Percentiles rank a stretch among this genome's conserved stretches.
These are phyloP conservation scores for Kwoniella europaea DNA, from an alignment of 768 basidiomycete species.

Conservation along the genomic window DNA sequence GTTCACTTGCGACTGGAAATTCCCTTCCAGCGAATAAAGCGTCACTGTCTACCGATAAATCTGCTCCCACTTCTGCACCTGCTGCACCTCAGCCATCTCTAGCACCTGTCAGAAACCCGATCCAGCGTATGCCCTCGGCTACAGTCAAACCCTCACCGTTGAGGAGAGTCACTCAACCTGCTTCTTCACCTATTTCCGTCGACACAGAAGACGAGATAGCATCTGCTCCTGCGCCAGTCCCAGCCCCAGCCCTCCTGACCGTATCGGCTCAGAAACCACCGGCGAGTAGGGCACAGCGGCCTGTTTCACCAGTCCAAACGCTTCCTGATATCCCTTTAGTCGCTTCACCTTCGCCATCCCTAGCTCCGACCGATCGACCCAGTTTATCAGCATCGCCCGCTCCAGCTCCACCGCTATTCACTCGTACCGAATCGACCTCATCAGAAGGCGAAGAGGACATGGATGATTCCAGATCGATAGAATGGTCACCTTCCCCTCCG, in stretches of 20 bases:
- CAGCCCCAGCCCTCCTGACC: neutral
- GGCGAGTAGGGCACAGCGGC: too few species aligned
- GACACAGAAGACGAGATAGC: slow-evolving; percentile 8
- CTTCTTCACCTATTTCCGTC: slow-evolving; percentile 22
- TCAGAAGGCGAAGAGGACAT: slow-evolving; percentile 32
- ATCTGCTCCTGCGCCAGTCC: neutral
- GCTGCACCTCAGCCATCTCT: neutral
- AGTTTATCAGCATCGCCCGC: neutral
- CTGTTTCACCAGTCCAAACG: neutral
- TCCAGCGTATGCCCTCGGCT: slow-evolving; percentile 14
- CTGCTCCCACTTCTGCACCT: neutral
- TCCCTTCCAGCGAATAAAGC: neutral
- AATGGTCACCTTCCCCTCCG: slow-evolving; percentile 61
- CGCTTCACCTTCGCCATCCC: neutral
- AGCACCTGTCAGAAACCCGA: neutral
- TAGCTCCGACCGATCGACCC: neutral
- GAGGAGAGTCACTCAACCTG: slow-evolving; percentile 24
- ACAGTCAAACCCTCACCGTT: slow-evolving; percentile 24
- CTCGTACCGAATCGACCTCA: slow-evolving; percentile 17
- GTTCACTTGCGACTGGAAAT: neutral
- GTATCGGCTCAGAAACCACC: neutral
- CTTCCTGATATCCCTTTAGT: neutral
- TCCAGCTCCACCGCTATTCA: slow-evolving; percentile 3
- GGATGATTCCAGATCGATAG: slow-evolving; percentile 52
- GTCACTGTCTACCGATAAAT: neutral